phyloP scores from a whole-genome alignment of 139 green algal genomes.

The Zygnema cylindricum region DNA sequence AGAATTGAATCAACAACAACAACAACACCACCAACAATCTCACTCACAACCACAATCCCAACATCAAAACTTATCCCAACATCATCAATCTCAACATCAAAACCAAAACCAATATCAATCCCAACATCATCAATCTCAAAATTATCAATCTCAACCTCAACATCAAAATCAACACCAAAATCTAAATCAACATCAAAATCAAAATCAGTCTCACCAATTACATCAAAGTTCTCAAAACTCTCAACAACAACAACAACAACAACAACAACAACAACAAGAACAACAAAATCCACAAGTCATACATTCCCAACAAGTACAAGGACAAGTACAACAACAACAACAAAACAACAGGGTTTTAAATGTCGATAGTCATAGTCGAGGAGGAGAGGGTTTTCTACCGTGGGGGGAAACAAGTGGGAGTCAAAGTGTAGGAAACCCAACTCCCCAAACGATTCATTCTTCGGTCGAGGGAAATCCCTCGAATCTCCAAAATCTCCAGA shows the following conservation, averaged over 20 bases:
- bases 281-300: too few relatives aligned
- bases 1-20: constrained; percentile 1
- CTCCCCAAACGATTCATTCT: too few relatives aligned
- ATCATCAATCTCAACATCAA: too few relatives aligned
- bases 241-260: constrained; percentile 23
- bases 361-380: constrained; percentile 5
- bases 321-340: constrained; percentile 26
- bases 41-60: too few relatives aligned
- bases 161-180: constrained; percentile 29
- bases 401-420: constrained; percentile 1
- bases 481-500: too few relatives aligned
- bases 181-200: constrained; percentile 29
- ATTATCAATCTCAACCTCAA: constrained; percentile 22
- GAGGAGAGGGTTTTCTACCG: constrained; percentile 7
- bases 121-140: too few relatives aligned
- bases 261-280: constrained; percentile 13
- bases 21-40: constrained; percentile 31
- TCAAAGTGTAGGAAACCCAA: not conserved
- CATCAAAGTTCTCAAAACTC: constrained; percentile 14
- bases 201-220: constrained; percentile 35
- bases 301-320: too few relatives aligned
- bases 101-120: too few relatives aligned
- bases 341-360: not conserved
- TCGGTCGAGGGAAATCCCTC: too few relatives aligned
- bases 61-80: too few relatives aligned